Conservation (phyloP, 1,284 basidiomycete genomes). For the Ustilago shanxiensis region DNA sequence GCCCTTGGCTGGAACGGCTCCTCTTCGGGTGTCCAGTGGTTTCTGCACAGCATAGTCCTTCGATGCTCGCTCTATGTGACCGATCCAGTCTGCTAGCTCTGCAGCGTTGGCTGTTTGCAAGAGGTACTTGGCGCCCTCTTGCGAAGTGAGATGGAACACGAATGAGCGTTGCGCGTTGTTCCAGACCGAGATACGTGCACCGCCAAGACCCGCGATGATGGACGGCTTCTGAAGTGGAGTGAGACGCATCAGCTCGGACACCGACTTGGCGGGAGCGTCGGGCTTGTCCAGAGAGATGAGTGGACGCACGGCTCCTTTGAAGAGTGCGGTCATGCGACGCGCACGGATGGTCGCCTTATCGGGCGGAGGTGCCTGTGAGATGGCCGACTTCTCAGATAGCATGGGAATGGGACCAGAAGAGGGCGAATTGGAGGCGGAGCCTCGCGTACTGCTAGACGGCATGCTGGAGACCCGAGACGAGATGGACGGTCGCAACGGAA, state of each 20-base stretch:
- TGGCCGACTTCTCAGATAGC: constrained; percentile 21
- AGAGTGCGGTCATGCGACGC: constrained; percentile 66
- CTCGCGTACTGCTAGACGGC: constrained; percentile 25
- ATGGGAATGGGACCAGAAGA: constrained; percentile 13
- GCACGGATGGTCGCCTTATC: constrained; percentile 54
- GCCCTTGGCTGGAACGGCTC: constrained; percentile 12
- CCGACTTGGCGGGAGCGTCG: constrained; percentile 34
- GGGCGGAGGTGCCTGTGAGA: constrained; percentile 24
- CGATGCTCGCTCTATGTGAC: constrained; percentile 49
- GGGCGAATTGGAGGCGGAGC: constrained; percentile 13
- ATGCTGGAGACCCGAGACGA: constrained; percentile 49
- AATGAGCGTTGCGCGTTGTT: constrained; percentile 62
- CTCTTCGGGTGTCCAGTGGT: constrained; percentile 24
- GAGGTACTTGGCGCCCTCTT: constrained; percentile 60
- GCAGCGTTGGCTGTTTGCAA: constrained; percentile 61
- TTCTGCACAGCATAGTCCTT: constrained; percentile 36
- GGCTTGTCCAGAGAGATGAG: constrained; percentile 55
- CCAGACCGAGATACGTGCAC: constrained; percentile 62
- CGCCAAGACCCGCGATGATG: constrained; percentile 51
- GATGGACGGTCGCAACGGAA: constrained; percentile 33
- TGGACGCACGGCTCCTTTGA: constrained; percentile 63
- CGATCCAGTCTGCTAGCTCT: constrained; percentile 62
- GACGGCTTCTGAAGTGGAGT: constrained; percentile 60
- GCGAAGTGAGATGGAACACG: constrained; percentile 63
- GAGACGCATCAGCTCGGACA: constrained; percentile 51